Percentiles rank a stretch among this genome's conserved stretches.
phyloP scores from a whole-genome alignment of 2,329 filamentous ascomycete genomes.

The Ascochyta fabae region DNA sequence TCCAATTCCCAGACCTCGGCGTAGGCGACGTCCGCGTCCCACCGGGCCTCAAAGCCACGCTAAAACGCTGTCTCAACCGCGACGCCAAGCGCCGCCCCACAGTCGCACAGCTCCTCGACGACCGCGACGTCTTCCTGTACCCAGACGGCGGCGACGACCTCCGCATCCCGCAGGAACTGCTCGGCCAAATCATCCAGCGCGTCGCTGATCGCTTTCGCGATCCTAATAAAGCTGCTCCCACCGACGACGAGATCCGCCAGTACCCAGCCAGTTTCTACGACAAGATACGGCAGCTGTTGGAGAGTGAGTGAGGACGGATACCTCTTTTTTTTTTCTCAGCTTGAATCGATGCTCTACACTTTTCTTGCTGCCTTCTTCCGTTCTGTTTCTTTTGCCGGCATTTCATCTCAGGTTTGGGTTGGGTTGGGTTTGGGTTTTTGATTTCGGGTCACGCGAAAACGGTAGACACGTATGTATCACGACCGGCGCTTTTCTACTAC shows the following conservation, averaged over 20 bases:
- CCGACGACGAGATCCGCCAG: slow-evolving; percentile 60
- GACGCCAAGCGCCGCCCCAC: slow-evolving; percentile 64
- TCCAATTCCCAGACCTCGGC: slow-evolving; percentile 74
- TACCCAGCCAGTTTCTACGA: slow-evolving; percentile 57
- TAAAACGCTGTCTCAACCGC: slow-evolving; percentile 65
- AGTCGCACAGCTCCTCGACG: slow-evolving; percentile 61
- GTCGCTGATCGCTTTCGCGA: slow-evolving; percentile 66
- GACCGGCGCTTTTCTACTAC: too few species aligned
- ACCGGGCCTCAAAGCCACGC: slow-evolving; percentile 60
- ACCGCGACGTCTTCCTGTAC: slow-evolving; percentile 64
- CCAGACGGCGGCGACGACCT: slow-evolving; percentile 62
- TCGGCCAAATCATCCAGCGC: slow-evolving; percentile 64
- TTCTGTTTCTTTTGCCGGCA: too few species aligned
- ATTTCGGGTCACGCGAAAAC: too few species aligned
- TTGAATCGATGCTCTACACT: not conserved
- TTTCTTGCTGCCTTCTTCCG: not conserved
- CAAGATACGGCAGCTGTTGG: slow-evolving; percentile 53
- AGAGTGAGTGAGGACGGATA: slow-evolving; percentile 12
- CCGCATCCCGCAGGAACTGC: slow-evolving; percentile 59
- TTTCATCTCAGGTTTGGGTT: too few species aligned
- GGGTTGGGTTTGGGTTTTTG: too few species aligned
- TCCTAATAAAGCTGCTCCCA: slow-evolving; percentile 58
- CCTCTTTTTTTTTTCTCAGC: not conserved
- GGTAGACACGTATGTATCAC: too few species aligned
- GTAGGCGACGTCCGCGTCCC: slow-evolving; percentile 68